These are phyloP conservation scores for Globisporangium mamillatum DNA, from an alignment of 352 stramenopile species.

Conservation along the genomic window DNA sequence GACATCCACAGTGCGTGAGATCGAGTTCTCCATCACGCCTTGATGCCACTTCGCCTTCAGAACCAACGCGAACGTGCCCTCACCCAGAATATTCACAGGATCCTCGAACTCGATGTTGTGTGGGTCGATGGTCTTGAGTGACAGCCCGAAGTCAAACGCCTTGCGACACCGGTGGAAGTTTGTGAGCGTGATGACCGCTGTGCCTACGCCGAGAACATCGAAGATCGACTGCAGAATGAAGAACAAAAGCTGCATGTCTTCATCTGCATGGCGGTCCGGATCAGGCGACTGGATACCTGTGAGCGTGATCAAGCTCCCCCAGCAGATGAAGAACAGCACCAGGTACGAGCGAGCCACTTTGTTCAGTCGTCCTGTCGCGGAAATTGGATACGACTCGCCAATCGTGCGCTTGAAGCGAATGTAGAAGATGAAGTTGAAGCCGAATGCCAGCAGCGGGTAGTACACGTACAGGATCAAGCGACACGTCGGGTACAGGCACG, in stretches of 20 bases:
- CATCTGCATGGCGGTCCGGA: conserved; percentile 8
- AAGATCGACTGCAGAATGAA: conserved; percentile 67
- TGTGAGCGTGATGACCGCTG: conserved; percentile 63
- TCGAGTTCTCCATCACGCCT: conserved; percentile 39
- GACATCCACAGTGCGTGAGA: conserved; percentile 54
- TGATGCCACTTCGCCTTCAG: conserved; percentile 71
- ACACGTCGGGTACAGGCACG: conserved; percentile 65
- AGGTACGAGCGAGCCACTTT: conserved; percentile 69
- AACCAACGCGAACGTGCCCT: conserved; percentile 79
- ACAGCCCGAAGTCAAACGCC: conserved; percentile 76
- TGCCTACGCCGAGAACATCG: conserved; percentile 63
- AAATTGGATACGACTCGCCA: conserved; percentile 66
- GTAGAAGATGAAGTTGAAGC: conserved; percentile 80
- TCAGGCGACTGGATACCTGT: conserved; percentile 47
- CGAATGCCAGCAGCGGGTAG: conserved; percentile 68
- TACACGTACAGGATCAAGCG: conserved; percentile 76
- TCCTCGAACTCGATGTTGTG: conserved; percentile 79
- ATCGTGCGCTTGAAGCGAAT: conserved; percentile 74
- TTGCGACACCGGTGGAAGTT: conserved; percentile 73
- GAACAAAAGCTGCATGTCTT: conserved; percentile 28
- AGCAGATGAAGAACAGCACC: conserved; percentile 71
- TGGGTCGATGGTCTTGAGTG: conserved; percentile 74
- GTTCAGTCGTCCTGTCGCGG: conserved; percentile 59
- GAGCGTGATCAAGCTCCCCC: conserved; percentile 64
- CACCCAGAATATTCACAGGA: conserved; percentile 71